Percentiles rank a stretch among this genome's conserved stretches.
Conservation (phyloP, 495 filamentous ascomycete genomes). For the Pseudomonodictys pantanalensis region DNA sequence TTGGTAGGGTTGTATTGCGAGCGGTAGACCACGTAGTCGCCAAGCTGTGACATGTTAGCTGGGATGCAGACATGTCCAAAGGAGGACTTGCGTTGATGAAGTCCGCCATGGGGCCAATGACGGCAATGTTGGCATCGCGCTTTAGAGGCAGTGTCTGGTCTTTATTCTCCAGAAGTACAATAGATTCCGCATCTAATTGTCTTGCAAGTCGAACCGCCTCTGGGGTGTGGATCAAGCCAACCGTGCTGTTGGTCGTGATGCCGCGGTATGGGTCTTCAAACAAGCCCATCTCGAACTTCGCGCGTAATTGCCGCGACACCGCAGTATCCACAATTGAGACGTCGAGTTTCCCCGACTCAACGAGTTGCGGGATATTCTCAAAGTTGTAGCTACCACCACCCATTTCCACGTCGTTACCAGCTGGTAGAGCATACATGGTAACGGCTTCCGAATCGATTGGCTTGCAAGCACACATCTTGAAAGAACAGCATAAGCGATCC, state of each 20-base stretch:
- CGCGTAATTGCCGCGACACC: slow-evolving; percentile 58
- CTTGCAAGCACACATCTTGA: slow-evolving; percentile 56
- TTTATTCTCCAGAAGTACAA: slow-evolving; percentile 79
- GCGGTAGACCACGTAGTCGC: slow-evolving; percentile 63
- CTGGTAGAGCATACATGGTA: slow-evolving; percentile 57
- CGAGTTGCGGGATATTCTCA: slow-evolving; percentile 60
- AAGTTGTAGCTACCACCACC: slow-evolving; percentile 70
- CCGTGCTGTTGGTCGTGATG: slow-evolving; percentile 51
- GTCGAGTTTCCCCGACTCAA: slow-evolving; percentile 56
- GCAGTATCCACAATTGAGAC: slow-evolving; percentile 59
- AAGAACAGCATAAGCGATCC: slow-evolving; percentile 61
- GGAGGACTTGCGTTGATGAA: slow-evolving; percentile 59
- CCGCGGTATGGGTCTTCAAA: slow-evolving; percentile 65
- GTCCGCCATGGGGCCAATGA: slow-evolving; percentile 73
- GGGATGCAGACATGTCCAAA: not conserved
- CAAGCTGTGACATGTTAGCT: slow-evolving; percentile 46
- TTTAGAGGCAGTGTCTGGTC: slow-evolving; percentile 60
- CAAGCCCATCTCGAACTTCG: slow-evolving; percentile 64
- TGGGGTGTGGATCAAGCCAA: slow-evolving; percentile 58
- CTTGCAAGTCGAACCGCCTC: slow-evolving; percentile 67
- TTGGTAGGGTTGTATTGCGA: slow-evolving; percentile 54
- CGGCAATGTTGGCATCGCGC: slow-evolving; percentile 59
- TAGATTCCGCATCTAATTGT: slow-evolving; percentile 63
- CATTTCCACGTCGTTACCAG: slow-evolving; percentile 64
- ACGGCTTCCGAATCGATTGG: slow-evolving; percentile 61